Evolutionary conservation across 768 basidiomycete genomes (phyloP), one percentile per base, ranked within the genome.

Genomic region (Inosperma sp.): DNA sequence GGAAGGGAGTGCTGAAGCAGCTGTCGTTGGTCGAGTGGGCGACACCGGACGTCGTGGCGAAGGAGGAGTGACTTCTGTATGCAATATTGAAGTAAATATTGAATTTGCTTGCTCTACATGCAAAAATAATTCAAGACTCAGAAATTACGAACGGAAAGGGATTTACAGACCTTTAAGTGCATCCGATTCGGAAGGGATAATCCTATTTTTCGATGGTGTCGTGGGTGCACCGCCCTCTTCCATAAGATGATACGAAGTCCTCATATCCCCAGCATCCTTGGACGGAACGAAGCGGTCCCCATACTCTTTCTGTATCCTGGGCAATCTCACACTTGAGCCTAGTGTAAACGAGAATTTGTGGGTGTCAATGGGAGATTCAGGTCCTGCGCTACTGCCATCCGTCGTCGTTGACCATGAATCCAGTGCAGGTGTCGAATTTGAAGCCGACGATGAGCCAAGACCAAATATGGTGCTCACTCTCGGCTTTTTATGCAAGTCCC

Each of bases 21-120:
- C 56, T 8, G 78, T 72, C 1, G 65, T 48, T 2, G 72, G 78
- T 7, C 80, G 74, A 5, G 76, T 72, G 2, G 82, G 89, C 0
- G 88, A 89, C 12, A 77, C 67, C 5, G 86, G 74, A 16, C 82
- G 75, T 25, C 69, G 73, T 4, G 82, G 82, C 2, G 81, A 34
- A 19, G 49, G 76, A 4, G 87, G 85, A 0, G 86, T 86, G 42
- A 91, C 85, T 71, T 90, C 84, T 30, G 82, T 78, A 63, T 89
- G 82, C 16, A 91, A 71, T 53, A 91, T 80, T 22, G 85, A 79
- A 53, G 75, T 83, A 72, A 92, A 91, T 46, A 90, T 79, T 9
- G 85, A 75, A 62, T 91, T 91, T 48, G 88, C 87, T 81, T 91
- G 88, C 69, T 91, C 88, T 87, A 56, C 19, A 36, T 31, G 29